A percentile compares a stretch with the other conserved stretches of the same genome.
These are phyloP conservation scores for Discostella stelligeroides DNA, from an alignment of 108 stramenopile species.

Conservation along the genomic window DNA sequence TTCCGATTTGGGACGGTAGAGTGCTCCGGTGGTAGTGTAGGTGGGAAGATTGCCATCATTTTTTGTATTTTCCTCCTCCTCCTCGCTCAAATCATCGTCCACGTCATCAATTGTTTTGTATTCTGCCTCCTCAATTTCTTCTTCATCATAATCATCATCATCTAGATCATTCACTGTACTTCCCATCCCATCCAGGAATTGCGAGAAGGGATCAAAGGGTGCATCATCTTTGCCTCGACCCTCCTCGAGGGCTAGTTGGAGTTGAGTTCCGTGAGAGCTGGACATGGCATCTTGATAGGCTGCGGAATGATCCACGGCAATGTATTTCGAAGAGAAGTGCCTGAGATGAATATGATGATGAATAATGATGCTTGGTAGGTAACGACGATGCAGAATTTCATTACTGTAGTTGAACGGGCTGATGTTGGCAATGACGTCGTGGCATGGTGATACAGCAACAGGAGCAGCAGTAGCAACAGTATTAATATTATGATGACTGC, in stretches of 20 bases:
- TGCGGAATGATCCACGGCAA: constrained; percentile 65
- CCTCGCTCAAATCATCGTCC: constrained; percentile 26
- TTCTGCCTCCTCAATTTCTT: constrained; percentile 15
- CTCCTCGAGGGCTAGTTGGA: constrained; percentile 67
- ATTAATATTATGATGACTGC: too few relatives aligned
- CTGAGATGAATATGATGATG: constrained; percentile 8
- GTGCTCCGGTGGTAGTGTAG: constrained; percentile 67
- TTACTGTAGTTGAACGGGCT: background rate
- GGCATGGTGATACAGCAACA: background rate
- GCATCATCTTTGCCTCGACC: constrained; percentile 74
- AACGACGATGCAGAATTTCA: too few relatives aligned
- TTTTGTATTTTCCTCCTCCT: constrained; percentile 37
- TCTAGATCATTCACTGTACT: constrained; percentile 17
- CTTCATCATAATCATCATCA: constrained; percentile 28
- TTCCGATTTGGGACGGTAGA: constrained; percentile 62
- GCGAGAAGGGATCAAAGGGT: constrained; percentile 79
- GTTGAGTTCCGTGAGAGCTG: constrained; percentile 73
- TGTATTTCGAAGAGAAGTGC: constrained; percentile 36
- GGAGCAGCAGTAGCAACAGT: background rate
- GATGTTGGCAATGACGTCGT: background rate
- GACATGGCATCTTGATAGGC: constrained; percentile 72
- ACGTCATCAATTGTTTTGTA: constrained; percentile 21
- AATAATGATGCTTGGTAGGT: too few relatives aligned
- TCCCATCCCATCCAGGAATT: constrained; percentile 52
- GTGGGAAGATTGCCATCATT: constrained; percentile 1